phyloP scores from a whole-genome alignment of 139 green algal genomes.

The Gonium pectorale region DNA sequence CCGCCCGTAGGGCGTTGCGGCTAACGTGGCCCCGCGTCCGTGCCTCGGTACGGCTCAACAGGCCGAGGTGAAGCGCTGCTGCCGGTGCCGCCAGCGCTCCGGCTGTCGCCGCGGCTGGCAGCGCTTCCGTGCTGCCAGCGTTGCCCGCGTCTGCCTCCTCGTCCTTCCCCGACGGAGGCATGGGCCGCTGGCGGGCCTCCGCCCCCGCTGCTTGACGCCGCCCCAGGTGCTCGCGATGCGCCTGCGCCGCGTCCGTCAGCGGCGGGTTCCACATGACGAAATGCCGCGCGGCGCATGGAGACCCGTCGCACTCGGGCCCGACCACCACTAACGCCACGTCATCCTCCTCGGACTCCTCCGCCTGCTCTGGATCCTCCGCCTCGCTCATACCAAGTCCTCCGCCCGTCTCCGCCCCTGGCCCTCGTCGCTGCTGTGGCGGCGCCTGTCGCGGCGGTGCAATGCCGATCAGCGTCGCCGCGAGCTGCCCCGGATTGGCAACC shows the following conservation, averaged over 20 bases:
- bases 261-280: slow-evolving; percentile 98
- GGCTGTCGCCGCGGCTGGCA: no score
- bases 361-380: not conserved
- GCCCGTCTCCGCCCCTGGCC: no score
- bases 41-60: not conserved
- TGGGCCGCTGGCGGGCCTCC: no score
- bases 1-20: not conserved
- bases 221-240: no score
- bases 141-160: no score
- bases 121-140: no score
- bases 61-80: not conserved
- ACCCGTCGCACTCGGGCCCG: slow-evolving; percentile 76
- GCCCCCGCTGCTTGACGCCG: no score
- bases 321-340: slow-evolving; percentile 64
- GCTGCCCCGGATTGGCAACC: slow-evolving; percentile 87
- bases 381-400: no score
- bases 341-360: not conserved
- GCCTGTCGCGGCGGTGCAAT: no score
- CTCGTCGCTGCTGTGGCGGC: no score
- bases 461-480: slow-evolving; percentile 74
- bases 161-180: no score
- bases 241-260: slow-evolving; percentile 52
- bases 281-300: slow-evolving; percentile 79
- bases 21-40: not conserved
- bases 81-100: not conserved